Evolutionary conservation across 768 basidiomycete genomes (phyloP).

Genomic region (Tricholoma terreum): DNA sequence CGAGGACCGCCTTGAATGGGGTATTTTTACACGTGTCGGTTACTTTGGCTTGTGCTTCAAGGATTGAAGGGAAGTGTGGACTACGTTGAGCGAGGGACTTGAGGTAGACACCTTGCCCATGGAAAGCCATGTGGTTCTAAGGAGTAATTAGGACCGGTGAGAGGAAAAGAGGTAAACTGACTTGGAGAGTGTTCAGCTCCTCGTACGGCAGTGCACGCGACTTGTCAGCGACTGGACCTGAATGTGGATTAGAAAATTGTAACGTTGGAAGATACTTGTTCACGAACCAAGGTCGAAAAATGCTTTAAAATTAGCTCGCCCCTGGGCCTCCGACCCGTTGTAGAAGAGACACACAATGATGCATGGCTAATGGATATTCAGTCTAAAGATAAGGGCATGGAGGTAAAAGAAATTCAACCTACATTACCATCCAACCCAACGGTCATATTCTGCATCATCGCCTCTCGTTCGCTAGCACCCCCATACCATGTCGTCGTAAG

Average conservation of each 20-base stretch:
- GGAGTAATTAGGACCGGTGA: background rate
- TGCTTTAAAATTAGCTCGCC: conserved; percentile 39
- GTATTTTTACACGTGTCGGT: background rate
- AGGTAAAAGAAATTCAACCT: background rate
- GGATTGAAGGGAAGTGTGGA: conserved; percentile 17
- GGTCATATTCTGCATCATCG: conserved; percentile 33
- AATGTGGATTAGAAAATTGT: background rate
- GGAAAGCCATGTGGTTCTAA: background rate
- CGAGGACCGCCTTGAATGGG: conserved; percentile 10
- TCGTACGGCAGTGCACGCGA: conserved; percentile 48
- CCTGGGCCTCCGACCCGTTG: conserved; percentile 51
- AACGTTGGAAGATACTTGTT: too few relatives aligned
- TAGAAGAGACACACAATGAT: conserved; percentile 39
- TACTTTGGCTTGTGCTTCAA: conserved; percentile 21
- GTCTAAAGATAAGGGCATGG: background rate
- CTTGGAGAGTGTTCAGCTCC: conserved; percentile 40
- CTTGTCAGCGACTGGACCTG: conserved; percentile 43
- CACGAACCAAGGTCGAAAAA: conserved; percentile 43
- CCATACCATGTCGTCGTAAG: conserved; percentile 36
- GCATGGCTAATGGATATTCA: conserved; percentile 30
- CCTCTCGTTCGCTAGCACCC: conserved; percentile 34
- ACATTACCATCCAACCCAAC: conserved; percentile 39
- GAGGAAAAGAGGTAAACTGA: conserved; percentile 5
- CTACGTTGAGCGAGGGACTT: conserved; percentile 37
- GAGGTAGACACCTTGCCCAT: conserved; percentile 33